Evolutionary conservation across 176 grass and related monocot genomes (phyloP).

Genomic region (Musa beccarii): DNA sequence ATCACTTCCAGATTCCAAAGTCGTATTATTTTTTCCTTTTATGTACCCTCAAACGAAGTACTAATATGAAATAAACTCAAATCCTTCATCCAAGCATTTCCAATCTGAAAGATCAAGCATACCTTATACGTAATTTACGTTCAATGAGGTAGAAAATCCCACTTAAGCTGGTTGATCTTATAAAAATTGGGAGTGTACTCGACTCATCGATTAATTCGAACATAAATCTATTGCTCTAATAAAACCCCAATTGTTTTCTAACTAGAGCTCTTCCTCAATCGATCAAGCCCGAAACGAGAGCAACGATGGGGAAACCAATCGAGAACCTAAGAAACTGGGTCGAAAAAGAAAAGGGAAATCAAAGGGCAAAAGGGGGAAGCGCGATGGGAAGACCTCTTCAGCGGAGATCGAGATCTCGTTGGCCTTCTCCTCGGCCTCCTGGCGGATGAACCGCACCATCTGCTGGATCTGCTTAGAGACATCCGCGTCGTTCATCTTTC

Average conservation of each 20-base stretch:
- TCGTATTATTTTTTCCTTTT: too few relatives aligned
- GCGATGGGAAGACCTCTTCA: conserved; percentile 54
- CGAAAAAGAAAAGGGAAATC: not conserved
- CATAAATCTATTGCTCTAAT: too few relatives aligned
- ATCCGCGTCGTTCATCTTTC: conserved; percentile 95
- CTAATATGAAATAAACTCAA: too few relatives aligned
- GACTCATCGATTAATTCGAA: too few relatives aligned
- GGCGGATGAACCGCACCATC: conserved; percentile 99
- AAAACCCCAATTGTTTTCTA: too few relatives aligned
- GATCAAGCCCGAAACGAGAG: not conserved
- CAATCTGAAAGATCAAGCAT: not conserved
- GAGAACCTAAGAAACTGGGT: not conserved
- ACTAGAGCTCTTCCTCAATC: not conserved
- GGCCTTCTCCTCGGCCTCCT: conserved; percentile 99
- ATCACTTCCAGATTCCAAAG: too few relatives aligned
- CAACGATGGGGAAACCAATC: not conserved
- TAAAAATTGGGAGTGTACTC: too few relatives aligned
- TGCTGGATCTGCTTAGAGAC: conserved; percentile 97
- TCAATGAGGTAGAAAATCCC: not conserved
- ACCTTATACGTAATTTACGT: not conserved
- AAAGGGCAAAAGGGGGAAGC: not conserved
- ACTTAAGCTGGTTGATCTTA: not conserved
- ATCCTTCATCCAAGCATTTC: not conserved
- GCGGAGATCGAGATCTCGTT: conserved; percentile 97
- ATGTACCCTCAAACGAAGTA: too few relatives aligned